Evolutionary conservation across 352 stramenopile species (phyloP), one percentile per base, ranked within the genome.

Genomic region (Globisporangium viniferum): DNA sequence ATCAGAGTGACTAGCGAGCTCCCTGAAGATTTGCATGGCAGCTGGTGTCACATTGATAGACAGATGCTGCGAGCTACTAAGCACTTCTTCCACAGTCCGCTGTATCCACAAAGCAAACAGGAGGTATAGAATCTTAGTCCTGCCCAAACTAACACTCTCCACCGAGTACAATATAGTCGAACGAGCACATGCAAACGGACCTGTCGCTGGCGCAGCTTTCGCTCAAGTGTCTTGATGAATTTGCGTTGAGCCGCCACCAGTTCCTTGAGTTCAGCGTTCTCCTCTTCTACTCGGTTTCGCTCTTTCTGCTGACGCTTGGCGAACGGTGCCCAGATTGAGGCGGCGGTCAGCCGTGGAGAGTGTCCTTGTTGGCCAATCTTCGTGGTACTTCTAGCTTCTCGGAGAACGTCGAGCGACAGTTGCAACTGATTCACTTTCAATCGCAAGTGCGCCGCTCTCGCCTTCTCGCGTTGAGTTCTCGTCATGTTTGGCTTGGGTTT

Each of bases 161-260:
- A 41, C 35, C 35, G 1, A 41, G 35, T 14, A 41, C 35, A 41
- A 14, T 41, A 14, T 14, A 41, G 8, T 41, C 35, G 35, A 9
- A 41, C 14, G 35, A 41, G 35, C 35, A 41, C 10, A 41, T 41
- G 35, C 35, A 41, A 41, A 59, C 20, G 24, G 7, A 59, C 54
- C 54, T 59, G 54, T 27, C 72, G 71, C 69, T 83, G 81, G 15
- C 69, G 54, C 14, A 86, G 58, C 36, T 82, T 36, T 39, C 71
- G 72, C 71, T 86, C 74, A 2, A 86, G 79, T 61, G 73, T 80
- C 35, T 72, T 77, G 0, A 74, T 71, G 18, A 87, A 64, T 3
- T 74, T 73, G 61, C 82, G 77, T 58, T 87, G 75, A 1, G 66
- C 75, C 64, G 82, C 72, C 35, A 83, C 72, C 65, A 78, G 73